Evolutionary conservation across 2,329 filamentous ascomycete genomes (phyloP).

Genomic region (Chaetoscypha palmicola): DNA sequence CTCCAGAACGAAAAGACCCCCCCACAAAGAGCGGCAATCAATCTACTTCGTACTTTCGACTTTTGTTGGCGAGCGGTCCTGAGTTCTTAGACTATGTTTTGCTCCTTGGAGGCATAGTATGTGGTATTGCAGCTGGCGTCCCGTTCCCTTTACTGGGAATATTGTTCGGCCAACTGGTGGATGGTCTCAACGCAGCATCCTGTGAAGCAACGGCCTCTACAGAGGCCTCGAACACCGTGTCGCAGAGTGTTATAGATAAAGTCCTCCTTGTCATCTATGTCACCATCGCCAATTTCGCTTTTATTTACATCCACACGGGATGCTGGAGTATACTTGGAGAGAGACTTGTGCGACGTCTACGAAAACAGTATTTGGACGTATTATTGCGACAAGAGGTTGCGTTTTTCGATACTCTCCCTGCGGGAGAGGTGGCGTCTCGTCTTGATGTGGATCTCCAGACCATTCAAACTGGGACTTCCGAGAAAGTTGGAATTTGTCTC

Average conservation of each 20-base stretch:
- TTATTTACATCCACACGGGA: conserved; percentile 57
- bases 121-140: conserved; percentile 49
- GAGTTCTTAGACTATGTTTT: conserved; percentile 26
- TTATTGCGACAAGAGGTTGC: conserved; percentile 46
- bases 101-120: conserved; percentile 35
- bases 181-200: conserved; percentile 53
- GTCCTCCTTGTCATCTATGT: conserved; percentile 58
- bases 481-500: conserved; percentile 52
- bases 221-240: conserved; percentile 1
- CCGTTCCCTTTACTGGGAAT: conserved; percentile 59
- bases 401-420: conserved; percentile 46
- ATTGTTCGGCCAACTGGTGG: conserved; percentile 57
- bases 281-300: conserved; percentile 53
- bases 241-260: conserved; percentile 32
- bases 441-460: conserved; percentile 50
- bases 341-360: conserved; percentile 46
- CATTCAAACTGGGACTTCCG: conserved; percentile 50
- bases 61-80: conserved; percentile 15
- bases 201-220: conserved; percentile 10
- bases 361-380: conserved; percentile 44
- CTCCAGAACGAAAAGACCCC: background rate
- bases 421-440: conserved; percentile 42
- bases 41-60: conserved; percentile 11
- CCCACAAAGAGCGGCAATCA: background rate
- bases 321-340: conserved; percentile 52